Base-by-base conservation (phyloP, 2,329 filamentous ascomycete genomes). In the Aspergillus pseudotamarii region DNA sequence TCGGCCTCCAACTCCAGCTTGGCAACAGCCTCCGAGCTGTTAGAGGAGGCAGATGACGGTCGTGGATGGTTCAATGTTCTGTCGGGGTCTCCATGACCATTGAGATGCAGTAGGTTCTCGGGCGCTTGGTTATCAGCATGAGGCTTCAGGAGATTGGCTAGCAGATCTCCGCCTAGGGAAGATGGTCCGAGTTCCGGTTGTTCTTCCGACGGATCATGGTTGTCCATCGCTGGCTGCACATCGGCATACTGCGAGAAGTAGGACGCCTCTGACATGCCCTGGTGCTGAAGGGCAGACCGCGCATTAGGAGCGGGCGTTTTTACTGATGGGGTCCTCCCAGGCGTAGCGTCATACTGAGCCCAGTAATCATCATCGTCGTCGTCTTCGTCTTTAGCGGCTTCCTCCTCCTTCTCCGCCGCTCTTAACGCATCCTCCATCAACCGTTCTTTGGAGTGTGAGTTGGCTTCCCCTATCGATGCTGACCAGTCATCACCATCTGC, bases 181-280 rank as follows among this genome's bases (percentile, higher is more conserved):
- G 85, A 85, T 21, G 83, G 78, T 16, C 79, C 81, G 1, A 82
- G 72, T 53, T 79, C 76, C 23, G 76, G 73, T 50, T 81, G 74
- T 56, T 85, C 82, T 71, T 88, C 85, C 57, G 84, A 82, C 19
- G 87, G 86, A 67, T 89, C 87, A 68, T 89, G 84, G 43, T 81
- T 82, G 69, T 90, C 88, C 76, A 90, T 80, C 2, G 86, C 87
- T 8, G 87, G 88, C 69, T 90, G 88, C 12, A 90, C 87, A 63
- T 87, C 83, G 46, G 82, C 83, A 70, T 90, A 90, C 46, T 83
- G 83, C 16, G 82, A 84, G 71, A 86, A 89, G 71, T 89, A 89
- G 43, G 86, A 84, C 21, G 83, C 78, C 64, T 89, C 87, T 16
- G 84, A 82, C 8, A 78, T 74, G 14, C 67, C 70, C 69, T 78